Evolutionary conservation across 495 filamentous ascomycete species (phyloP).

Genomic region (Platismatia glauca): DNA sequence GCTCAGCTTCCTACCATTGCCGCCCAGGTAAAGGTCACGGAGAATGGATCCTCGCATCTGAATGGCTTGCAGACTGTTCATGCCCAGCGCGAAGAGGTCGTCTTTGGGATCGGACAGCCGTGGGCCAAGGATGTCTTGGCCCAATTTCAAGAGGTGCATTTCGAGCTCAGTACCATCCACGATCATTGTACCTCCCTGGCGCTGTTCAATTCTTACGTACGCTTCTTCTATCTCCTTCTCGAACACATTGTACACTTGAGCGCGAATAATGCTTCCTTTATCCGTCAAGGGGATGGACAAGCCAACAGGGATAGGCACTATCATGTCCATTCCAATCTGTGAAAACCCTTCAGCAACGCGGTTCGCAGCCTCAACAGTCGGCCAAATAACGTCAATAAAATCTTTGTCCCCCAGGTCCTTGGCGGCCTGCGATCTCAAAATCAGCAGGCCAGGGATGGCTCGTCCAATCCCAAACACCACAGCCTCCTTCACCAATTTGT

Average conservation of each 20-base stretch:
- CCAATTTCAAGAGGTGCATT: conserved; percentile 29
- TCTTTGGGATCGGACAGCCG: conserved; percentile 30
- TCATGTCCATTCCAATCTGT: conserved; percentile 45
- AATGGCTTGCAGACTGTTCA: conserved; percentile 53
- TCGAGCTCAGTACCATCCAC: conserved; percentile 34
- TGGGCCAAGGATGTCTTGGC: conserved; percentile 33
- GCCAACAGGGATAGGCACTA: conserved; percentile 34
- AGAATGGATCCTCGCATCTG: conserved; percentile 43
- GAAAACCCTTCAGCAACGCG: conserved; percentile 42
- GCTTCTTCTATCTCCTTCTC: conserved; percentile 33
- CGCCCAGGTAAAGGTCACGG: conserved; percentile 29
- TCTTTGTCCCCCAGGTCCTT: conserved; percentile 30
- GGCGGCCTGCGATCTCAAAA: conserved; percentile 37
- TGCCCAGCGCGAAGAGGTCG: conserved; percentile 46
- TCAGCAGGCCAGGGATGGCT: conserved; percentile 37
- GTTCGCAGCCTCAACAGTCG: conserved; percentile 42
- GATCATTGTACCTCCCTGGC: conserved; percentile 23
- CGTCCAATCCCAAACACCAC: conserved; percentile 40
- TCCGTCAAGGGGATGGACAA: conserved; percentile 42
- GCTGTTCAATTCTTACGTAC: not conserved
- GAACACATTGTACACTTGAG: conserved; percentile 41
- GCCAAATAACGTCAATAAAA: conserved; percentile 39
- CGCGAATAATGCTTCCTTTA: conserved; percentile 47
- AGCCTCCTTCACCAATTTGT: conserved; percentile 44
- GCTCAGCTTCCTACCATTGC: conserved; percentile 24